Evolutionary conservation across 371 early-diverging fungal genomes (phyloP), one percentile per base, ranked within the genome.

Genomic region (Rhizomucor miehei): DNA sequence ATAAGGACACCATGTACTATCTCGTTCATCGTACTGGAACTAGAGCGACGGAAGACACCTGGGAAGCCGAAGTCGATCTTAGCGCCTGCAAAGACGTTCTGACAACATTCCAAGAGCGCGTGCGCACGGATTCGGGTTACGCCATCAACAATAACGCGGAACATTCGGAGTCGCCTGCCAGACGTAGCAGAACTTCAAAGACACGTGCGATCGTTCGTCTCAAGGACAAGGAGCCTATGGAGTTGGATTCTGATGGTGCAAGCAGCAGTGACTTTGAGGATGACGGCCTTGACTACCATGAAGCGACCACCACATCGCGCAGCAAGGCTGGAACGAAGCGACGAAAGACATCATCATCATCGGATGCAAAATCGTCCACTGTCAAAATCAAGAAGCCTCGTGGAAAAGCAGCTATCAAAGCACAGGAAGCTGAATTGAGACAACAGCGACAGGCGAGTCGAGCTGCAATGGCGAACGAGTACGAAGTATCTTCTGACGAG

Each of bases 171-270:
- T 14, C 20, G 16, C 36, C 17, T 24, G 56, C n/a, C 36, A 36
- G 46, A 20, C 62, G 66, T 6, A 47, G 54, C 10, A 60, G 69
- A 21, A 16, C 47, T 14, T 70, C 68, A 5, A 72, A 72, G 54
- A 60, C 57, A 2, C 66, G 73, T 40, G 72, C 69, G 19, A 48
- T 69, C 6, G 40, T 71, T 23, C 62, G 64, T n/a, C 37, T 69
- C 25, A 60, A 63, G 20, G 34, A 23, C 24, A 40, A 24, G 13
- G 5, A n/a, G 14, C 38, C 25, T 16, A 49, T 39, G 24, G 34
- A 24, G 3, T 40, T 52, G 11, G 51, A 60, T 1, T 21, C 23
- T 2, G 49, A 14, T 37, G 56, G 52, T 46, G 37, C 12, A 44
- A 40, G 9, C 12, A 44, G 40, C 44, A 44, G 23, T 21, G 36